Base-by-base conservation (phyloP, 1,284 basidiomycete species). In the Pseudozyma pruni region DNA sequence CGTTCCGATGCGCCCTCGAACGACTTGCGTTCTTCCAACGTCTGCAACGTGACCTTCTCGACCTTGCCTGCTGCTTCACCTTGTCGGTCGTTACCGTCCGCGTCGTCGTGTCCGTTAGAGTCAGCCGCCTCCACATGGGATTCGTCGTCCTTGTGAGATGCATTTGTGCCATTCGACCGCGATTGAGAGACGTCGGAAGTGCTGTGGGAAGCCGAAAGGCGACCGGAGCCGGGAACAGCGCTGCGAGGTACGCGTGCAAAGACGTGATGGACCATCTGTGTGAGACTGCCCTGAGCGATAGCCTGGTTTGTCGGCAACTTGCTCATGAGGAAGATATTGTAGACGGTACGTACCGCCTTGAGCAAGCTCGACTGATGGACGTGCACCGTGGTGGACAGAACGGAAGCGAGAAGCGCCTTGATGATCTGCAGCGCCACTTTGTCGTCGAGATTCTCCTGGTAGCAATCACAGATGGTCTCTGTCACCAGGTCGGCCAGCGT, bases 331-430 rank as follows among this genome's bases (percentile, higher is more conserved):
- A 80, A 82, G 59, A 81, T 73, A 56, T 82, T 80, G 73, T 82
- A 82, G 31, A 80, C 78, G 7, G 80, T 82, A n/a, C 80, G 67
- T 3, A 82, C 78, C 25, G 94, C 75, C 47, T 79, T 80, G 35
- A 82, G 69, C 46, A 82, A 49, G 27, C 74, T 78, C 25, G 75
- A 74, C 61, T 82, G 81, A 40, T 81, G 80, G 10, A 80, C 80
- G 29, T 75, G 78, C 34, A 79, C 73, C 17, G 59, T 57, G 14
- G 74, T 78, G 4, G 79, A 79, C 3, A 82, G 57, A 20, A 82
- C 79, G 16, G 76, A 75, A 4, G 79, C 72, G 9, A 82, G 73
- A 7, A 82, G 71, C 9, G 81, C 81, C 70, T 82, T 82, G 70
- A 82, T 78, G 66, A 81, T 80, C 58, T 82, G 81, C 35, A 82